These are phyloP conservation scores for Citrus cavaleriei DNA, from an alignment of 345 rosid species.

Conservation along the genomic window DNA sequence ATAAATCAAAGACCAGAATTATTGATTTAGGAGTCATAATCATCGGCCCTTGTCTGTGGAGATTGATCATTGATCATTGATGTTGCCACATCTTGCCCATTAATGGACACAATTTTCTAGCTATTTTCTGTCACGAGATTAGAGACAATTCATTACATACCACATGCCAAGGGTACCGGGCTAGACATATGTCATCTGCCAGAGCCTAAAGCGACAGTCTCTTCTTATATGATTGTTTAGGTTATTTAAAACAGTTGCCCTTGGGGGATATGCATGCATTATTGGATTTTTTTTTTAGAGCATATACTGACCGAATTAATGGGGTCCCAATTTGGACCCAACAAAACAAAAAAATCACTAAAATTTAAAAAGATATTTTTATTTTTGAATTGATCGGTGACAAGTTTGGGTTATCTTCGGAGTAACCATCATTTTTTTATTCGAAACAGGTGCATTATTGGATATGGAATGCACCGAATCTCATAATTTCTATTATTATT, in stretches of 20 bases:
- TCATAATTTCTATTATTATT: background rate
- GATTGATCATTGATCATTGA: background rate
- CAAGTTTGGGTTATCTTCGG: too few relatives aligned
- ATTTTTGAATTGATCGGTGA: too few relatives aligned
- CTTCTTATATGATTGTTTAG: background rate
- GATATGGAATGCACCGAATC: background rate
- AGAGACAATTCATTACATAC: background rate
- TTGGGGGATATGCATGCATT: too few relatives aligned
- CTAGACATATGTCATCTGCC: background rate
- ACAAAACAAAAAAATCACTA: too few relatives aligned
- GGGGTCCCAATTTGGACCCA: too few relatives aligned
- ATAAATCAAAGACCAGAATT: conserved; percentile 1
- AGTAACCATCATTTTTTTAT: too few relatives aligned
- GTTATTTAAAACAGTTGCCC: background rate
- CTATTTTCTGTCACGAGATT: background rate
- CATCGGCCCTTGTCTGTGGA: background rate
- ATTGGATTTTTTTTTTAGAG: too few relatives aligned
- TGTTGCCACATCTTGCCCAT: background rate
- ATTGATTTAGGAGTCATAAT: background rate
- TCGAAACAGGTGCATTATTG: background rate
- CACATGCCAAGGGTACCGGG: background rate
- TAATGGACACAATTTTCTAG: background rate
- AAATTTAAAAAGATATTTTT: too few relatives aligned
- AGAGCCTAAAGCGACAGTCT: background rate
- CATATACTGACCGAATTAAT: too few relatives aligned